Percentiles rank a stretch among this genome's conserved stretches.
Conservation (phyloP, 179 eudicot species). For the Spergularia azorica region DNA sequence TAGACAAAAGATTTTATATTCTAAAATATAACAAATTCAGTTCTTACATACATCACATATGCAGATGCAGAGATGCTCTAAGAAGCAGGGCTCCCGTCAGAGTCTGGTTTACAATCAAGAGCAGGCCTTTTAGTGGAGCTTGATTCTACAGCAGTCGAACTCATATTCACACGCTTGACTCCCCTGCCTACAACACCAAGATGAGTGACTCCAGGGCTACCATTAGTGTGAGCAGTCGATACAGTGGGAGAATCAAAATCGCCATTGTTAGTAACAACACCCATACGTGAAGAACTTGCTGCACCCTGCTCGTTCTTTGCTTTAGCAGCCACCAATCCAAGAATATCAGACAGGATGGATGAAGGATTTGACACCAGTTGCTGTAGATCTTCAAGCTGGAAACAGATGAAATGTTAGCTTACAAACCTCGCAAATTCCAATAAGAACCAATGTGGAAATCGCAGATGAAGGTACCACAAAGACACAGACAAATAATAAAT, state of each 20-base stretch:
- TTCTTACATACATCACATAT: conserved; percentile 6
- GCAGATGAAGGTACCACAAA: neutral
- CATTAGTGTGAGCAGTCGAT: conserved; percentile 70
- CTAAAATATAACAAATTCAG: neutral
- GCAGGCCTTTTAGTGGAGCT: conserved; percentile 55
- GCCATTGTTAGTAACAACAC: conserved; percentile 35
- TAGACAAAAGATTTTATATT: too few relatives aligned
- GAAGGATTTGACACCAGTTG: conserved; percentile 68
- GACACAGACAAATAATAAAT: neutral
- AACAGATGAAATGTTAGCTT: conserved; percentile 22
- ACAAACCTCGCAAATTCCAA: neutral
- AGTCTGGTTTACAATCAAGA: conserved; percentile 40
- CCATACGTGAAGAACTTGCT: conserved; percentile 60
- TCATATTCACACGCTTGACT: conserved; percentile 70
- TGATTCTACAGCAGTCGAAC: conserved; percentile 37
- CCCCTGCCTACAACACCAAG: conserved; percentile 89
- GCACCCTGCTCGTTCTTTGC: conserved; percentile 45
- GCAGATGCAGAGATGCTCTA: conserved; percentile 33
- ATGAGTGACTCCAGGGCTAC: conserved; percentile 64
- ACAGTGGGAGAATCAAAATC: conserved; percentile 59
- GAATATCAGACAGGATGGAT: conserved; percentile 71
- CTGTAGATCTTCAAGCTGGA: conserved; percentile 93
- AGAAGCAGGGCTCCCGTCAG: conserved; percentile 44
- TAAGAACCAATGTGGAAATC: neutral
- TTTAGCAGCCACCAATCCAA: conserved; percentile 61